Evolutionary conservation across 2,329 filamentous ascomycete species (phyloP).

Genomic region (Fusarium pseudonygamai): DNA sequence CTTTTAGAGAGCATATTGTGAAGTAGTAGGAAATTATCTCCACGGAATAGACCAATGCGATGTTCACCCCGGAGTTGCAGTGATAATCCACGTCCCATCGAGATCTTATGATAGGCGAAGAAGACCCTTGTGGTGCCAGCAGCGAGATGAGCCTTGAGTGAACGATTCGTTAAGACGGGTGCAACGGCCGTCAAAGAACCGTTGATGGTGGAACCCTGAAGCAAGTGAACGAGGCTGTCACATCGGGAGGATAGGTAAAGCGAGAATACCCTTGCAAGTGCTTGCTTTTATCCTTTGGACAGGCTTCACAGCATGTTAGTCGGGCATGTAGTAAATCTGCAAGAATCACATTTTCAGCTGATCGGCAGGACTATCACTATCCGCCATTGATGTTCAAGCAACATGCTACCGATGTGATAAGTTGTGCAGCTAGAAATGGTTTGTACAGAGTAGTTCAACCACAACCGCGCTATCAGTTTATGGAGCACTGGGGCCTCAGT

Average conservation of each 20-base stretch:
- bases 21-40: background rate
- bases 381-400: slow-evolving; percentile 1
- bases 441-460: background rate
- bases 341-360: background rate
- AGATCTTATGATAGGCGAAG: slow-evolving; percentile 25
- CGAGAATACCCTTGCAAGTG: slow-evolving; percentile 15
- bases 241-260: slow-evolving; percentile 4
- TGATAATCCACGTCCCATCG: slow-evolving; percentile 23
- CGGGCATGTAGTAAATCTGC: background rate
- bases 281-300: slow-evolving; percentile 3
- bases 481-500: slow-evolving; percentile 1
- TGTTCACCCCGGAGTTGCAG: background rate
- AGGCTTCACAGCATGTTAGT: background rate
- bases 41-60: background rate
- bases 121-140: slow-evolving; percentile 1
- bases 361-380: background rate
- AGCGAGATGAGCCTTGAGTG: slow-evolving; percentile 16
- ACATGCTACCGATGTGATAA: slow-evolving; percentile 1
- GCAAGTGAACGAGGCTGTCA: slow-evolving; percentile 12
- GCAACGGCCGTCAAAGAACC: slow-evolving; percentile 9
- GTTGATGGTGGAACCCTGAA: slow-evolving; percentile 11
- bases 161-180: slow-evolving; percentile 9
- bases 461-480: background rate
- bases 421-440: background rate
- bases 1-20: background rate